Base-by-base conservation (phyloP, 768 basidiomycete genomes). In the Xerocomellus chrysenteron region DNA sequence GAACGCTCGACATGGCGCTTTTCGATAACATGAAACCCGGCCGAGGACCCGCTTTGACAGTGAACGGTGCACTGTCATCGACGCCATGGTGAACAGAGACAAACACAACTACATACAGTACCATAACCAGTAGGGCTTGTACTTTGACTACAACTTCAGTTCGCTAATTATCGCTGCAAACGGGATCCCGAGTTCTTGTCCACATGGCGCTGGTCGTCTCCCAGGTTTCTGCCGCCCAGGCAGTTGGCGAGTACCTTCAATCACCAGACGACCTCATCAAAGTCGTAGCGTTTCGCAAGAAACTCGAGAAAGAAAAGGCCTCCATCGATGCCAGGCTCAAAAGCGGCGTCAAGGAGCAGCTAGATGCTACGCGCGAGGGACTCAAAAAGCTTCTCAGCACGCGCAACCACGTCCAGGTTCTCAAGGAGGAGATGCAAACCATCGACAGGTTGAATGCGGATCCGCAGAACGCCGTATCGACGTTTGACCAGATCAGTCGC, bases 291-390 rank as follows among this genome's bases (percentile, higher is more conserved):
- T 93, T 92, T 68, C 84, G 93, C 59, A 96, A 95, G 78, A 95
- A 95, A 67, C 82, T 98, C 43, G 88, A 94, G 73, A 98, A 98
- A 73, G 96, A 98, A 74, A 96, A 97, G 74, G 86, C 93, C 1
- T 92, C 93, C 10, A 90, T 98, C 57, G 92, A 21, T 21, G 21
- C 21, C 21, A 21, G 21, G 21, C 21, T 98, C 46, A 90, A 94
- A 68, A 88, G 82, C 54, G 92, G 94, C 11, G 94, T 96, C 61
- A 93, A 90, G 71, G 92, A 95, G 57, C 96, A 98, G 69, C 79
- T 99, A 19, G 88, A 93, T 64, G 85, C 92, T 1, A 98, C 94
- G 9, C 78, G 93, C 49, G 90, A 94, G 49, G 95, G 94, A 1
- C 80, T 96, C 54, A 81, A 87, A 66, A 92, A 87, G 65, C 80